A percentile compares a stretch with the other conserved stretches of the same genome.
phyloP scores from a whole-genome alignment of 306 rosid genomes.

The Erythrophleum fordii region DNA sequence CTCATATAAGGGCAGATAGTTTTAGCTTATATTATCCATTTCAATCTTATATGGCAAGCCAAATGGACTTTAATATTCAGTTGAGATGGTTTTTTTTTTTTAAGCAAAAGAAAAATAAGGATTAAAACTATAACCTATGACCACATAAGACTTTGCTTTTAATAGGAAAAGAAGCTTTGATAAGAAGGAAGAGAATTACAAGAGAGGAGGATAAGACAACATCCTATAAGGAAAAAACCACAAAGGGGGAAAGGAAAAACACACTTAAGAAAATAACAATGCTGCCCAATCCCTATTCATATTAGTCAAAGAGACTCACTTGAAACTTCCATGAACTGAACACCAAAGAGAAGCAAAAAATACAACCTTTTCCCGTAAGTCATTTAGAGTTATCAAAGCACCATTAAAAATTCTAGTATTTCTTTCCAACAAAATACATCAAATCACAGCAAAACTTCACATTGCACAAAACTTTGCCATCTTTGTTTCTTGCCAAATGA shows the following conservation, averaged over 20 bases:
- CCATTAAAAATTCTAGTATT: background rate
- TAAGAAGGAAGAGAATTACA: background rate
- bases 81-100: background rate
- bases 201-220: background rate
- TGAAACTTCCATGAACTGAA: background rate
- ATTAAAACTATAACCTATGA: too few species aligned
- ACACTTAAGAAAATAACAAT: background rate
- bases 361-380: background rate
- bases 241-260: background rate
- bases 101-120: too few species aligned
- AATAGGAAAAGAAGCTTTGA: too few species aligned
- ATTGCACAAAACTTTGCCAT: background rate
- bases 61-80: background rate
- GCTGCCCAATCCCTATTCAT: background rate
- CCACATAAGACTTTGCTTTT: too few species aligned
- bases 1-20: background rate
- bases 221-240: background rate
- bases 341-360: background rate
- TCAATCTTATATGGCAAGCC: background rate
- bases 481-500: background rate
- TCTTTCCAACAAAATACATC: background rate
- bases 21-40: background rate
- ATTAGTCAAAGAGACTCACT: background rate
- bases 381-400: background rate
- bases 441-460: background rate